Base-by-base conservation (phyloP, 257 asterid species). In the Plantago elongata region DNA sequence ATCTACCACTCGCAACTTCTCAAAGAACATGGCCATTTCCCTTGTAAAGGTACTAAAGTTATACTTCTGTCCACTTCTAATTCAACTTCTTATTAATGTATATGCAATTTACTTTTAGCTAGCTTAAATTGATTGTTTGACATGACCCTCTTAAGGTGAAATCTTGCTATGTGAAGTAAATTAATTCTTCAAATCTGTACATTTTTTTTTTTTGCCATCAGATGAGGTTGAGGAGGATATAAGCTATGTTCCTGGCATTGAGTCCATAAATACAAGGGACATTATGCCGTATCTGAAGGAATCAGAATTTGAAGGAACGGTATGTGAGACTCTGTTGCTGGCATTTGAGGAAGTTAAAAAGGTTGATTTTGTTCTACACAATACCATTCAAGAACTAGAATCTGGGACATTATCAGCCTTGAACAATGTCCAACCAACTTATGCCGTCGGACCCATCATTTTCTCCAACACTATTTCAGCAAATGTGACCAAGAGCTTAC, bases 161-260 rank as follows among this genome's bases (percentile, higher is more conserved):
- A 22, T 22, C 27, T 22, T 22, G 27, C 27, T 22, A 22, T 22
- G 27, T 22, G 27, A 22, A 22, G 27, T 15, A 48, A 8, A 48
- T 17, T 10, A 5, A 9, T 13, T 13, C 15, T 15, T 46, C n/a
- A 22, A 54, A 12, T 54, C 27, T 22, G 27, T 22, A 22, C 27
- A 1, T 22, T 22, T 22, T 22, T 22, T 22, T 22, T 59, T 9
- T 17, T 17, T 5, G 63, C 42, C 16, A 17, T 18, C 69, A 80
- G 83, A 48, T 17, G 73, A 75, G 5, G 66, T 79, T 0, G 47
- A 69, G 70, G 84, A 75, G 49, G 75, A 46, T 0, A 72, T 78
- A 38, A 66, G 67, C 9, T 81, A 81, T 54, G 73, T 81, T 17
- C 84, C 87, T 18, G 87, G 84, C 9, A 82, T 81, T 9, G 29